Percentiles rank a stretch among this genome's conserved stretches.
These are phyloP conservation scores for Pugionium dolabratum DNA, from an alignment of 345 rosid species.

Conservation along the genomic window DNA sequence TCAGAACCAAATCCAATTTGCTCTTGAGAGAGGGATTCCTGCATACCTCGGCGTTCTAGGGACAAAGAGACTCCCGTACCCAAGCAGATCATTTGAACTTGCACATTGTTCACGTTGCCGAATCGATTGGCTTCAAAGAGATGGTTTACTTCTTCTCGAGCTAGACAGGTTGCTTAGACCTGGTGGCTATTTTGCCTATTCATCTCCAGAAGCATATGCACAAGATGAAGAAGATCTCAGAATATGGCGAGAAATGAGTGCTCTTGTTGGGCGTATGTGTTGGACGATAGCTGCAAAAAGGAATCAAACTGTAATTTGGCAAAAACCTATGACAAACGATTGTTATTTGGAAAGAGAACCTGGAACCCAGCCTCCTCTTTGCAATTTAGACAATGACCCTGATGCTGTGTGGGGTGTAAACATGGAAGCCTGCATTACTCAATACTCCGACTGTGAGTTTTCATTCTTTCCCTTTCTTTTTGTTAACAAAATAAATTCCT, in stretches of 20 bases:
- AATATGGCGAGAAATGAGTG: conserved; percentile 95
- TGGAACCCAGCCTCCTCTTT: conserved; percentile 88
- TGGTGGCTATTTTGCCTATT: conserved; percentile 97
- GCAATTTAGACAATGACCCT: conserved; percentile 81
- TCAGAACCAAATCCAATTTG: conserved; percentile 99
- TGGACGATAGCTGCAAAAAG: conserved; percentile 89
- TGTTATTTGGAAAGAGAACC: conserved; percentile 83
- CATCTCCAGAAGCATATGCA: conserved; percentile 99
- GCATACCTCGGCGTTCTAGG: conserved; percentile 96
- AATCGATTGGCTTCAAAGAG: conserved; percentile 99
- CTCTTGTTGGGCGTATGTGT: conserved; percentile 90
- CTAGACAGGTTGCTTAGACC: conserved; percentile 93
- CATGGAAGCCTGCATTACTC: conserved; percentile 94
- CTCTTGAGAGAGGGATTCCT: conserved; percentile 97
- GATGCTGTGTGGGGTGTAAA: conserved; percentile 82
- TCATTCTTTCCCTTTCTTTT: conserved; percentile 5
- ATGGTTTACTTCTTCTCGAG: conserved; percentile 96
- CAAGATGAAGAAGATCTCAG: conserved; percentile 97
- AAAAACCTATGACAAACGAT: conserved; percentile 87
- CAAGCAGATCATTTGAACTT: conserved; percentile 96
- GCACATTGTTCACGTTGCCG: conserved; percentile 98
- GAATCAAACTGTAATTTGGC: conserved; percentile 98
- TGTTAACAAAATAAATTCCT: not conserved
- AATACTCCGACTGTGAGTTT: conserved; percentile 79
- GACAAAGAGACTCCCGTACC: conserved; percentile 96